These are phyloP conservation scores for Saturnispora gosingensis DNA, from an alignment of 805 yeast species.

Conservation along the genomic window DNA sequence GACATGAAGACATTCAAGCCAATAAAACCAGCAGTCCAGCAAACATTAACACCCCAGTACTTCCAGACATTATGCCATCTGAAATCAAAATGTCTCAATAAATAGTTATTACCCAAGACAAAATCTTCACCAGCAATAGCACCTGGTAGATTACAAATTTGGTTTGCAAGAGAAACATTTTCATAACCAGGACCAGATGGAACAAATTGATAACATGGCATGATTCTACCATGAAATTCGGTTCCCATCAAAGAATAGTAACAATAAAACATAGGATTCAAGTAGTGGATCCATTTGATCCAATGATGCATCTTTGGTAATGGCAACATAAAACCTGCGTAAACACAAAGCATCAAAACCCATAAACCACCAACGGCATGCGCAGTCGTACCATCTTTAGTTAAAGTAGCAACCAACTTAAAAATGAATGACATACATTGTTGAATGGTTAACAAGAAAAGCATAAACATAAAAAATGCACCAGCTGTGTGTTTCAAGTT, in stretches of 20 bases:
- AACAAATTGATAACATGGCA: constrained; percentile 39
- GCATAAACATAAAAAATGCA: constrained; percentile 42
- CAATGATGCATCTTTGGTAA: constrained; percentile 43
- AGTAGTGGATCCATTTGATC: constrained; percentile 46
- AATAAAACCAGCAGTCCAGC: constrained; percentile 37
- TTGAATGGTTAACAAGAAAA: constrained; percentile 33
- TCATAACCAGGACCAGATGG: constrained; percentile 51
- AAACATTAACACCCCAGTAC: constrained; percentile 39
- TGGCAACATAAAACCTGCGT: constrained; percentile 41
- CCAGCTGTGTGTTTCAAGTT: constrained; percentile 43
- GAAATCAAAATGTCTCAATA: constrained; percentile 27
- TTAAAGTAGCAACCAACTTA: constrained; percentile 44
- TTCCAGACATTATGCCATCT: constrained; percentile 36
- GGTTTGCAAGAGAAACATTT: constrained; percentile 30
- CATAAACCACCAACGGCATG: constrained; percentile 47
- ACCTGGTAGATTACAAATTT: constrained; percentile 44
- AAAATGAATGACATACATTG: constrained; percentile 46
- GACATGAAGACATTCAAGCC: constrained; percentile 22
- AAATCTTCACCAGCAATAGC: constrained; percentile 27
- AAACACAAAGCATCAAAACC: constrained; percentile 49
- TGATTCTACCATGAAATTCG: constrained; percentile 47
- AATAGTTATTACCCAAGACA: constrained; percentile 29
- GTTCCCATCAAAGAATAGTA: constrained; percentile 46
- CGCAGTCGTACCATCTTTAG: constrained; percentile 46
- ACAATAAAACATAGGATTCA: constrained; percentile 39